These are phyloP conservation scores for Teratosphaeria gauchensis DNA, from an alignment of 2,329 filamentous ascomycete genomes.

Conservation along the genomic window DNA sequence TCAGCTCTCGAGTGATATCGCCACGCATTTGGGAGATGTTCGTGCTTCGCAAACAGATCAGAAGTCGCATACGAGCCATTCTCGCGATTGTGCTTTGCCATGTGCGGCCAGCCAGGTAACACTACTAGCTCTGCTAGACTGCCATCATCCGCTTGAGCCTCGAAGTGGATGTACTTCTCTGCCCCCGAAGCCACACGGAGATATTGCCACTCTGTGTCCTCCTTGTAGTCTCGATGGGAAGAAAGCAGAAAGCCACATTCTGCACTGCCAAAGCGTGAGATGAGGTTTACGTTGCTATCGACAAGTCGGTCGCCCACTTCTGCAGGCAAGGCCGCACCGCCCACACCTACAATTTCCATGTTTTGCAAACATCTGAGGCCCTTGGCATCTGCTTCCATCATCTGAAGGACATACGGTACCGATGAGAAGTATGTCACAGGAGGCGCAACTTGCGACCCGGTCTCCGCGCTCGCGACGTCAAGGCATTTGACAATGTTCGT, in stretches of 20 bases:
- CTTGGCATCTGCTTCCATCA: constrained; percentile 36
- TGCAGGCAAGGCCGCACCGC: constrained; percentile 49
- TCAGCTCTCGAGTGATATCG: constrained; percentile 54
- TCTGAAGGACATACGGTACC: constrained; percentile 50
- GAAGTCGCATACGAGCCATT: constrained; percentile 55
- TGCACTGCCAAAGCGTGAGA: constrained; percentile 55
- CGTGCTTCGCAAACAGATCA: constrained; percentile 52
- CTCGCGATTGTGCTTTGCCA: constrained; percentile 47
- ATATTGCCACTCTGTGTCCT: constrained; percentile 53
- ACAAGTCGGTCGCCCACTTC: constrained; percentile 47
- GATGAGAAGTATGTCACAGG: constrained; percentile 51
- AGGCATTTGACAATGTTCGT: constrained; percentile 44
- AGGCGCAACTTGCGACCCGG: constrained; percentile 2
- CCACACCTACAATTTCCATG: constrained; percentile 55
- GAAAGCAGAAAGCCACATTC: constrained; percentile 59
- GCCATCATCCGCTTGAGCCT: constrained; percentile 30
- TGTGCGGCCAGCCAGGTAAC: constrained; percentile 47
- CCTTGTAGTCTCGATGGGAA: constrained; percentile 46
- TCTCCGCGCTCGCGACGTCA: constrained; percentile 21
- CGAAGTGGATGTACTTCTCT: constrained; percentile 34
- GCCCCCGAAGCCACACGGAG: constrained; percentile 36
- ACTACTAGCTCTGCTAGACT: constrained; percentile 48
- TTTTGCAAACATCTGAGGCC: constrained; percentile 36
- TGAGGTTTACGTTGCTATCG: constrained; percentile 41
- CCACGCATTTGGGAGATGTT: constrained; percentile 46